Percentiles rank a stretch among this genome's conserved stretches.
Evolutionary conservation across 225 moss, liverwort and hornwort species (phyloP).

Genomic region (Bryum argenteum): DNA sequence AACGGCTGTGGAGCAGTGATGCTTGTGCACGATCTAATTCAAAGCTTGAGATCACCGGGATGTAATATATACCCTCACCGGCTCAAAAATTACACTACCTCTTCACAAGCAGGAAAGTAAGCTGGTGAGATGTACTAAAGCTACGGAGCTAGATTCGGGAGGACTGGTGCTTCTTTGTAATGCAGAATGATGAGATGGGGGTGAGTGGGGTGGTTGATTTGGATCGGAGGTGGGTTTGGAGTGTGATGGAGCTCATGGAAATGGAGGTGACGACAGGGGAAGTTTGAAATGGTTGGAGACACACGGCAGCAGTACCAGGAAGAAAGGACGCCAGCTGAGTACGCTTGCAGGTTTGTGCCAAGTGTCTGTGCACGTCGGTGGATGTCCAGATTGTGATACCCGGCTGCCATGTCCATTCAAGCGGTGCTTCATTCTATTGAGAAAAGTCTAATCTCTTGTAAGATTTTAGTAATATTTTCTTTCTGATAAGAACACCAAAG

Average conservation of each 20-base stretch:
- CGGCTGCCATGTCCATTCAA: neutral
- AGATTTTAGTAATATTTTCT: too few relatives aligned
- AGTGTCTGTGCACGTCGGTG: conserved; percentile 6
- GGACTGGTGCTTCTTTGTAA: neutral
- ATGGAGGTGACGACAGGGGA: neutral
- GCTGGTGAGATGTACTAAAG: neutral
- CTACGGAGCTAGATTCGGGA: neutral
- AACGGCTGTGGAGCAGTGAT: too few relatives aligned
- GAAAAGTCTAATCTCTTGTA: too few relatives aligned
- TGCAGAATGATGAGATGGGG: neutral
- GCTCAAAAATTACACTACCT: neutral
- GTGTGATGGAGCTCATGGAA: neutral
- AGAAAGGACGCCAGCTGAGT: conserved; percentile 16
- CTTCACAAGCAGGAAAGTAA: neutral
- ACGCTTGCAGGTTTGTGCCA: conserved; percentile 1
- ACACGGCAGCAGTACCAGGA: conserved; percentile 28
- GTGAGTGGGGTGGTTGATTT: neutral
- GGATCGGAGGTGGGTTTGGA: neutral
- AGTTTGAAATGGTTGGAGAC: conserved; percentile 3
- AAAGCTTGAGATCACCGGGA: too few relatives aligned
- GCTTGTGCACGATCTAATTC: neutral
- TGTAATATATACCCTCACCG: too few relatives aligned
- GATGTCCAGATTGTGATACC: conserved; percentile 11
- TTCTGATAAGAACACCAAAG: too few relatives aligned
- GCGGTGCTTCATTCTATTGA: too few relatives aligned